Percentiles rank a stretch among this genome's conserved stretches.
phyloP scores from a whole-genome alignment of 2,329 filamentous ascomycete genomes.

The Aureobasidium uvarum region DNA sequence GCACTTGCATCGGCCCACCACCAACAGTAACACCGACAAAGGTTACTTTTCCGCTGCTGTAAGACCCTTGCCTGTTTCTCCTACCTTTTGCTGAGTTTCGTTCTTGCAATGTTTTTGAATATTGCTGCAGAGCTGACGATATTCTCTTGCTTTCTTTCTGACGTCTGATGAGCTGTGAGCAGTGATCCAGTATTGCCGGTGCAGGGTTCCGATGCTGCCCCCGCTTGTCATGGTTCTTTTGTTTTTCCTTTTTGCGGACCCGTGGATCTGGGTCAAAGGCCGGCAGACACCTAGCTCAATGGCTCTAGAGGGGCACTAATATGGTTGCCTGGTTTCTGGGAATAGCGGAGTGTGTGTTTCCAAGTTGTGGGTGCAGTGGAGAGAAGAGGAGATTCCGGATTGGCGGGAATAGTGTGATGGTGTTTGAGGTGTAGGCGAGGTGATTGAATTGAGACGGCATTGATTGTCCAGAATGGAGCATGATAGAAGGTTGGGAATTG shows the following conservation, averaged over 20 bases:
- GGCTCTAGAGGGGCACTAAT: background rate
- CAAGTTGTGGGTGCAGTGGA: background rate
- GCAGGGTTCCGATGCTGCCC: background rate
- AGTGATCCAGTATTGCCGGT: background rate
- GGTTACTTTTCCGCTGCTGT: background rate
- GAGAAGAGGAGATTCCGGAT: background rate
- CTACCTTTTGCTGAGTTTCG: background rate
- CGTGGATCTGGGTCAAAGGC: background rate
- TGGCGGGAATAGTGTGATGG: background rate
- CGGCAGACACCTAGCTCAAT: background rate
- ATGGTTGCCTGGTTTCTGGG: slow-evolving; percentile 1
- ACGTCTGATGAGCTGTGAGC: background rate
- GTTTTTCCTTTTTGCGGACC: background rate
- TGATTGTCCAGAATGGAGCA: background rate
- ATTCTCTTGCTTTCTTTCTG: too few species aligned
- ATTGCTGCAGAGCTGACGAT: background rate
- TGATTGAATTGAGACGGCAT: background rate
- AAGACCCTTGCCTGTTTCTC: background rate
- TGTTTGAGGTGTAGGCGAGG: background rate
- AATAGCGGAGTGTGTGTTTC: too few species aligned
- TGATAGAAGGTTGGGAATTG: background rate
- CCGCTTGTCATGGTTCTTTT: background rate
- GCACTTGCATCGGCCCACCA: background rate
- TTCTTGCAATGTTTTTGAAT: background rate
- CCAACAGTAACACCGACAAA: slow-evolving; percentile 2